phyloP scores from a whole-genome alignment of 257 asterid genomes.

The Orobanche coerulescens region DNA sequence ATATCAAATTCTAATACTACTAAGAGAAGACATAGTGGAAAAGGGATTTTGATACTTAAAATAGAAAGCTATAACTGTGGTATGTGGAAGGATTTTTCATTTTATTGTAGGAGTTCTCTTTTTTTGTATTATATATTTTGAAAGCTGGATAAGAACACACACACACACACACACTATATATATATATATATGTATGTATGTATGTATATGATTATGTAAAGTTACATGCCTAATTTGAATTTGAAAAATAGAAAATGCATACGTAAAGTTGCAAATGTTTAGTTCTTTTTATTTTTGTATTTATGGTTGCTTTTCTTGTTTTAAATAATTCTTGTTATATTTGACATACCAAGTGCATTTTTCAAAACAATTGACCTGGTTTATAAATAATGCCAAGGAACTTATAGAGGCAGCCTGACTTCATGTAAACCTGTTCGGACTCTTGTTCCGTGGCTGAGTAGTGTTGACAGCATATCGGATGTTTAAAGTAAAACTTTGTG shows the following conservation, averaged over 20 bases:
- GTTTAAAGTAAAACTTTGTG: background rate
- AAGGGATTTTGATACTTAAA: background rate
- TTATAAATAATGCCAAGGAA: background rate
- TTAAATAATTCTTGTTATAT: too few relatives aligned
- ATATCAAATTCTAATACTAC: too few relatives aligned
- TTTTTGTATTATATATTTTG: background rate
- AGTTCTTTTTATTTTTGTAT: background rate
- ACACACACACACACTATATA: too few relatives aligned
- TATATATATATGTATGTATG: too few relatives aligned
- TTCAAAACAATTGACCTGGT: background rate
- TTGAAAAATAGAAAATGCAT: background rate
- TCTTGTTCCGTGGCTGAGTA: background rate
- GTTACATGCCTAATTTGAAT: background rate
- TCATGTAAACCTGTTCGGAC: background rate
- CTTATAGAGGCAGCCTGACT: background rate
- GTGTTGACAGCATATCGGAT: background rate
- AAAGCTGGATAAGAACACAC: constrained; percentile 4
- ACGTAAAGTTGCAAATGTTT: background rate
- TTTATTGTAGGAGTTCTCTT: background rate
- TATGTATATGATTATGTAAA: too few relatives aligned
- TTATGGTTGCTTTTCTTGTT: background rate
- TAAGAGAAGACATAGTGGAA: background rate
- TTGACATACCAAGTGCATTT: background rate
- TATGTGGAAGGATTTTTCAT: background rate
- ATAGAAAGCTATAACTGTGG: background rate